Evolutionary conservation across 2,329 filamentous ascomycete species (phyloP).

Genomic region (Cryphonectria radicalis): DNA sequence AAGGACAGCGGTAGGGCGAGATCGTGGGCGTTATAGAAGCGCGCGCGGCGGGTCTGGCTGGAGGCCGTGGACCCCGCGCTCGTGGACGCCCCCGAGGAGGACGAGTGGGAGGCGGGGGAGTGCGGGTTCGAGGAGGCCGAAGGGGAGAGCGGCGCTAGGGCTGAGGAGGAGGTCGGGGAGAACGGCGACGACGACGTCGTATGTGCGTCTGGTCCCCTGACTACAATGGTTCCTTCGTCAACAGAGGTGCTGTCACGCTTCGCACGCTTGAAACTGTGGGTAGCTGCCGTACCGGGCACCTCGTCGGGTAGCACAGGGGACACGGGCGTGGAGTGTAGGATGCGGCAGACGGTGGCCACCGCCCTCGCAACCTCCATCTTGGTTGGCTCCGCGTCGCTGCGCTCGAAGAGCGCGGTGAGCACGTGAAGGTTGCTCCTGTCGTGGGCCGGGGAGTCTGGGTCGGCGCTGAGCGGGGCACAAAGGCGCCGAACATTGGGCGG

Average conservation of each 20-base stretch:
- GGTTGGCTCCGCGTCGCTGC: constrained; percentile 57
- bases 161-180: constrained; percentile 5
- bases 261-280: constrained; percentile 15
- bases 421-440: constrained; percentile 43
- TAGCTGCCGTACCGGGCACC: constrained; percentile 33
- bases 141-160: neutral
- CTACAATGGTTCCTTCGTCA: neutral
- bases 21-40: constrained; percentile 51
- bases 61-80: neutral
- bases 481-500: constrained; percentile 55
- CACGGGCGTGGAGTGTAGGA: constrained; percentile 51
- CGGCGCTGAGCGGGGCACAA: constrained; percentile 46
- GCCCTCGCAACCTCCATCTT: constrained; percentile 63
- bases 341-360: constrained; percentile 56
- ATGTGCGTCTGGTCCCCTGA: neutral
- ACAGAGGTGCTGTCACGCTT: neutral
- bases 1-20: constrained; percentile 51
- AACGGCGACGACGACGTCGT: constrained; percentile 12
- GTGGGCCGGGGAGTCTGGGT: constrained; percentile 41
- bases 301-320: constrained; percentile 39
- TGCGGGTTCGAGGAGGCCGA: constrained; percentile 12
- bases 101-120: constrained; percentile 9
- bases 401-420: constrained; percentile 46
- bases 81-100: constrained; percentile 12
- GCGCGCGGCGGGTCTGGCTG: constrained; percentile 37